A percentile compares a stretch with the other conserved stretches of the same genome.
These are phyloP conservation scores for Fusarium luffae DNA, from an alignment of 2,329 filamentous ascomycete species.

Conservation along the genomic window DNA sequence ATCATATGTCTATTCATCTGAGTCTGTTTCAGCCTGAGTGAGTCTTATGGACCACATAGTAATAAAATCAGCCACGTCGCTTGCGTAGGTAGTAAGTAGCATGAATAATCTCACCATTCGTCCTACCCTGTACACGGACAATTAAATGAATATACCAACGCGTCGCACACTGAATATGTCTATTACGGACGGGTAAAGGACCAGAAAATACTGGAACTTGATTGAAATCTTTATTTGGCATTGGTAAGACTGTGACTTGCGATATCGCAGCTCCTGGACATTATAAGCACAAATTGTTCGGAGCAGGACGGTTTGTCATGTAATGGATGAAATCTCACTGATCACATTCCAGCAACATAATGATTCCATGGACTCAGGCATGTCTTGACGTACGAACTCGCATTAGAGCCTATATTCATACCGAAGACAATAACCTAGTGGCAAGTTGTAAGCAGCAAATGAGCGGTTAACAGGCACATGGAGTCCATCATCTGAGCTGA, in stretches of 20 bases:
- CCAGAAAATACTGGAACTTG: background rate
- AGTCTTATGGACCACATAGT: background rate
- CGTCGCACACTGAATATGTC: background rate
- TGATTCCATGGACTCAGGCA: background rate
- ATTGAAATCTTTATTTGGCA: background rate
- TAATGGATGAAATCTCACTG: too few species aligned
- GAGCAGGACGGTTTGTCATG: background rate
- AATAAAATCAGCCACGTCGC: background rate
- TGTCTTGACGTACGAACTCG: too few species aligned
- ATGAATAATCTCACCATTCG: background rate
- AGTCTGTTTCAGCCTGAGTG: background rate
- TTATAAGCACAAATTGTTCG: background rate
- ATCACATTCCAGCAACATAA: background rate
- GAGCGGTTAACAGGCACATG: background rate
- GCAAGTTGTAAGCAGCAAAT: background rate
- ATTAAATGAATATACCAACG: background rate
- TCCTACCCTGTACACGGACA: background rate
- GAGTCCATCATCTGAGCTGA: background rate
- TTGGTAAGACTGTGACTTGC: background rate
- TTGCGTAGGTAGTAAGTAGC: background rate
- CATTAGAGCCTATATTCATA: background rate
- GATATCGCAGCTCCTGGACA: background rate
- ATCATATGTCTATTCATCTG: background rate
- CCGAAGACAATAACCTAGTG: too few species aligned
- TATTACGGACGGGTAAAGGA: background rate